Evolutionary conservation across 257 asterid genomes (phyloP).

Genomic region (Apocynum venetum): DNA sequence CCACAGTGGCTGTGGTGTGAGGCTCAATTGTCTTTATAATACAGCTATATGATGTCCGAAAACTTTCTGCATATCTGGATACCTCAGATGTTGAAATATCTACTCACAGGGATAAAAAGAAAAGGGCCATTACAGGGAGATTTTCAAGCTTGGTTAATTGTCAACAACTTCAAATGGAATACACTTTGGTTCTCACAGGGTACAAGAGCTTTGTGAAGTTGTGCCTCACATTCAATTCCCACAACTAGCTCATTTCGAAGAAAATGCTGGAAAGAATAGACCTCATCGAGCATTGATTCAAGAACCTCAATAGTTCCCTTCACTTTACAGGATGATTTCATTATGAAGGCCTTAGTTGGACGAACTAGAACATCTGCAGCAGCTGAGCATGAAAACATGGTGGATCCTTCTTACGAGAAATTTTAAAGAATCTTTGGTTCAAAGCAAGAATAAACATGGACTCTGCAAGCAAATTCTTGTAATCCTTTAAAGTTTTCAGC

Average conservation of each 20-base stretch:
- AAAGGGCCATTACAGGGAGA: conserved; percentile 8
- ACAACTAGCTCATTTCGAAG: conserved; percentile 88
- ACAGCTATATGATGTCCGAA: conserved; percentile 66
- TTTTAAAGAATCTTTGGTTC: conserved; percentile 88
- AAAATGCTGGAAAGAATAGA: conserved; percentile 66
- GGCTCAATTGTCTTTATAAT: conserved; percentile 94
- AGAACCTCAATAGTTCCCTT: conserved; percentile 80
- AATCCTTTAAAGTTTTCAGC: conserved; percentile 79
- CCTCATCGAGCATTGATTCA: conserved; percentile 93
- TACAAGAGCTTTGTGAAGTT: conserved; percentile 82
- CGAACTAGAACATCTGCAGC: conserved; percentile 88
- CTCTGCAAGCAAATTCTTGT: conserved; percentile 77
- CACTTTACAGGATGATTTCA: conserved; percentile 88
- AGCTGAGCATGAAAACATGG: conserved; percentile 92
- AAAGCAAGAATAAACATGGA: conserved; percentile 95
- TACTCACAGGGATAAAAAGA: conserved; percentile 9
- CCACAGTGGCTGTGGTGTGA: conserved; percentile 62
- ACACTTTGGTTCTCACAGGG: conserved; percentile 55
- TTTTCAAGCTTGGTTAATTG: conserved; percentile 2
- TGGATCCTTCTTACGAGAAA: conserved; percentile 85
- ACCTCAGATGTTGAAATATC: conserved; percentile 81
- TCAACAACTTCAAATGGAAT: conserved; percentile 2
- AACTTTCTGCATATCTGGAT: conserved; percentile 69
- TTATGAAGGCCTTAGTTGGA: conserved; percentile 74
- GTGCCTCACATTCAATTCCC: conserved; percentile 90